phyloP scores from a whole-genome alignment of 1,139 yeast genomes.

The Scheffersomyces illinoinensis region DNA sequence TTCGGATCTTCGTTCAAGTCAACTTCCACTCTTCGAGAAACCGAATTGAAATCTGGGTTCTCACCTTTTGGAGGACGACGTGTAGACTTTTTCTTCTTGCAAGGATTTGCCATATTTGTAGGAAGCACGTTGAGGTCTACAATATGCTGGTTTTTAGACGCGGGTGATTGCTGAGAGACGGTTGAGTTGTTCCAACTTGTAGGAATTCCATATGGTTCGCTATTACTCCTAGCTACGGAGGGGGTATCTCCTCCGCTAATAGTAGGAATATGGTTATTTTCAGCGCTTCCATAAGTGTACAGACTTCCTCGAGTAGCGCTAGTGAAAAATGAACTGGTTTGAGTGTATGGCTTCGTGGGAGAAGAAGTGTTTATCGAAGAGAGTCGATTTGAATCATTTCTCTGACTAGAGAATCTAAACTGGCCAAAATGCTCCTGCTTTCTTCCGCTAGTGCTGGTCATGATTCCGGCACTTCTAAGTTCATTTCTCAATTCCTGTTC shows the following conservation, averaged over 20 bases:
- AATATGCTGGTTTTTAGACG: slow-evolving; percentile 49
- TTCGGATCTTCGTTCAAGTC: slow-evolving; percentile 38
- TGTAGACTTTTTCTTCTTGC: slow-evolving; percentile 25
- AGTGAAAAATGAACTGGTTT: not conserved
- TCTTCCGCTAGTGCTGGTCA: slow-evolving; percentile 36
- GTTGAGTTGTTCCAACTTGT: not conserved
- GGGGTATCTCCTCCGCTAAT: not conserved
- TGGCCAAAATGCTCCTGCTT: slow-evolving; percentile 65
- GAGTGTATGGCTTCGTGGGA: not conserved
- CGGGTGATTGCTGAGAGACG: slow-evolving; percentile 33
- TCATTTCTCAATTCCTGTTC: slow-evolving; percentile 54
- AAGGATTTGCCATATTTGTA: slow-evolving; percentile 40
- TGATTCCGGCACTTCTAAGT: slow-evolving; percentile 53
- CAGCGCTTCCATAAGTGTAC: not conserved
- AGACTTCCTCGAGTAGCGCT: not conserved
- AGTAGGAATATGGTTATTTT: not conserved
- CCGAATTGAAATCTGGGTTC: slow-evolving; percentile 35
- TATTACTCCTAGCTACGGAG: not conserved
- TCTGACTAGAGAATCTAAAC: slow-evolving; percentile 52
- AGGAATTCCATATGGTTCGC: not conserved
- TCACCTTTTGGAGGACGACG: slow-evolving; percentile 17
- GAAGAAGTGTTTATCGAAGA: not conserved
- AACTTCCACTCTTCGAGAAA: slow-evolving; percentile 34
- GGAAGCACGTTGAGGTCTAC: slow-evolving; percentile 47
- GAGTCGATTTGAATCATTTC: not conserved